Evolutionary conservation across 1,284 basidiomycete genomes (phyloP).

Genomic region (Ustilago shanxiensis): DNA sequence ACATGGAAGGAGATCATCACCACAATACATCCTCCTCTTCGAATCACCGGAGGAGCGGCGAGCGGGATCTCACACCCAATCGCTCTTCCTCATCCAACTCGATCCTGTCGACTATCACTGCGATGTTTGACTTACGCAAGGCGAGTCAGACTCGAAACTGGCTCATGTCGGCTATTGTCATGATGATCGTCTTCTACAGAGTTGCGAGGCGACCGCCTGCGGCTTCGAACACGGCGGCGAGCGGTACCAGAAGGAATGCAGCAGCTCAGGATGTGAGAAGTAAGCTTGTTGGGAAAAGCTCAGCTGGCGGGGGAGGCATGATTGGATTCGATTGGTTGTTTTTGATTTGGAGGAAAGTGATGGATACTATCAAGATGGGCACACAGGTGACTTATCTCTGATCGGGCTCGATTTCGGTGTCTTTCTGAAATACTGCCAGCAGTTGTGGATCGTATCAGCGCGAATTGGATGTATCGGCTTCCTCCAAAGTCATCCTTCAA

Average conservation of each 20-base stretch:
- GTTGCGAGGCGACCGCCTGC: conserved; percentile 26
- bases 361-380: conserved; percentile 54
- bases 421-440: neutral
- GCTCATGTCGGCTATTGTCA: conserved; percentile 47
- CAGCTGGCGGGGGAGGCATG: conserved; percentile 17
- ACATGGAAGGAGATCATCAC: conserved; percentile 39
- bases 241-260: conserved; percentile 15
- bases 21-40: conserved; percentile 3
- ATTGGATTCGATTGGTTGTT: conserved; percentile 38
- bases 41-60: conserved; percentile 1
- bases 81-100: conserved; percentile 13
- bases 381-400: conserved; percentile 54
- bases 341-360: conserved; percentile 42
- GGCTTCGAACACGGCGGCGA: neutral
- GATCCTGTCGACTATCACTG: conserved; percentile 31
- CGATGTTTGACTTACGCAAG: conserved; percentile 41
- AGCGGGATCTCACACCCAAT: conserved; percentile 14
- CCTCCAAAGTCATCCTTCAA: no score
- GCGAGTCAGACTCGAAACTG: conserved; percentile 32
- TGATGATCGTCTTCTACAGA: conserved; percentile 42
- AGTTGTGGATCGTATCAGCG: neutral
- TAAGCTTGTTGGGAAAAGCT: conserved; percentile 35
- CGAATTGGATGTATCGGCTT: no score
- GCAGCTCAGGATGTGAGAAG: conserved; percentile 39
- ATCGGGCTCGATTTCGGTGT: neutral